Base-by-base conservation (phyloP, 306 rosid species). In the Cicer pinnatifidum region DNA sequence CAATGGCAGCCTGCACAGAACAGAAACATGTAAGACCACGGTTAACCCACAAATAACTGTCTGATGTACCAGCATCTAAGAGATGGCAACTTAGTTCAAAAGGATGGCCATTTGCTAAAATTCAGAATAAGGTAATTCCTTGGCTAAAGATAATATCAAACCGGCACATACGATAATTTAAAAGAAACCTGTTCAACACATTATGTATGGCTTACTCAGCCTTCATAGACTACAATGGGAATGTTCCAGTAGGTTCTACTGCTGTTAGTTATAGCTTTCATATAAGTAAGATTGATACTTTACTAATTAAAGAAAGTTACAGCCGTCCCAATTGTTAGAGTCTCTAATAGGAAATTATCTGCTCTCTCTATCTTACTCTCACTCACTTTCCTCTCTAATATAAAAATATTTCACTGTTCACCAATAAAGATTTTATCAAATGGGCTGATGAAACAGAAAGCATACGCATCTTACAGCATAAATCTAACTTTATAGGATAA, bases 1-100 rank as follows among this genome's bases (percentile, higher is more conserved):
- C 98, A 69, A 93, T 93, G 78, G 98, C 98, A 81, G 98, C 98
- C 98, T 93, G 90, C 84, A 82, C 23, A 23, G 37, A 53, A 9
- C 19, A 40, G 52, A 84, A 86, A 68, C 60, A 61, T 7, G 20
- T 48, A 44, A 83, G 62, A 83, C 52, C 19, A 75, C 6, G 50
- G 16, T 16, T 5, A 75, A 65, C 7, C 45, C 69, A 71, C 10
- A 62, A 48, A 69, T 66, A 44, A 39, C 44, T 57, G 33, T 51
- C 60, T 75, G 47, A 52, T 12, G 28, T 37, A 71, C 38, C 69
- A 64, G 51, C 16, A 70, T 45, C 5, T 3, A 66, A 52, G 44
- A 28, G n/a, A 73, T 7, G 19, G 37, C 7, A 75, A 37, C 35
- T 10, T 37, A 67, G 65, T 66, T 35, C 60, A 60, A 35, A 7